Evolutionary conservation across 139 green algal genomes (phyloP), one percentile per base, ranked within the genome.

Genomic region (Picochlorum costavermella): DNA sequence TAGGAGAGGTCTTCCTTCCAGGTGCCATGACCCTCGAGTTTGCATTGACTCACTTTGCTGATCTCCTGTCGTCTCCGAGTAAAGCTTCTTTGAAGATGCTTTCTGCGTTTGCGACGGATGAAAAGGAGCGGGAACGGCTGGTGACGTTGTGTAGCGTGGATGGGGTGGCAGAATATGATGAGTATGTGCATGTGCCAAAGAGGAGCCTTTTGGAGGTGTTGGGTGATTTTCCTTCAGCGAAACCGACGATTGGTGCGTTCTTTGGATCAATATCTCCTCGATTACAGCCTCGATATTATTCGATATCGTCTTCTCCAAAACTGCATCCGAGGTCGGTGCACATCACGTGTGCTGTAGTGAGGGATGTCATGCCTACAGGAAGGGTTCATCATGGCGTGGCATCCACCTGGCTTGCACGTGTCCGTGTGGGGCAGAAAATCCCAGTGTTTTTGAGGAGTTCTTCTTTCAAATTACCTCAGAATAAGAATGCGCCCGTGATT

Each of bases 281-380:
- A 48, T 72, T 98, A 68, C 85, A 91, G 58, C 83, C 84, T 11
- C 78, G 91, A 55, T 96, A 84, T 80, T 96, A 96, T 79, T 92
- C 82, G 57, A 96, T 96, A 64, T 89, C 76, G 14, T 92, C 85
- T 28, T 87, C 83, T 5, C 81, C 80, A 44, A 62, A 61, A 3
- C 33, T 56, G 40, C 73, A 87, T 66, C 82, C 86, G 1, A 49
- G 30, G 33, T 63, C 40, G 26, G 68, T 98, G 25, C 82, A 90
- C 65, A 71, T 96, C 50, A 97, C 92, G 2, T 89, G 78, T 44
- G 82, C 90, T 0, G 84, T 97, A 6, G 83, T 95, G 17, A 28
- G 71, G 17, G 83, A 88, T 13, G 33, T 23, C 30, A 86, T 83
- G 67, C 83, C 86, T 13, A 80, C 75, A 5, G 81, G 93, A 25